A percentile compares a stretch with the other conserved stretches of the same genome.
Evolutionary conservation across 176 grass and related monocot species (phyloP).

Genomic region (Oryza officinalis): DNA sequence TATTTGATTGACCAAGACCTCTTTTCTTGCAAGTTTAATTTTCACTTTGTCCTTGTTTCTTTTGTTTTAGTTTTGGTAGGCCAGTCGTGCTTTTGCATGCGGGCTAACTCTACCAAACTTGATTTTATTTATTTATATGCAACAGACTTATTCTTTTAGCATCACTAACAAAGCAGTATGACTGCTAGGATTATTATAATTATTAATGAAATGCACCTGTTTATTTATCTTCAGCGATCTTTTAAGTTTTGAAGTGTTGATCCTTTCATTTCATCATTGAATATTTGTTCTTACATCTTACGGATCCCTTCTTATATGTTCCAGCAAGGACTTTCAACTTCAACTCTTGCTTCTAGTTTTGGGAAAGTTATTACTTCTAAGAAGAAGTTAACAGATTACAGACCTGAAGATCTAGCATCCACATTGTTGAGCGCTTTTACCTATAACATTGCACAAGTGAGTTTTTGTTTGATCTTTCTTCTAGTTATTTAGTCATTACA

Average conservation of each 20-base stretch:
- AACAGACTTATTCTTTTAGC: not conserved
- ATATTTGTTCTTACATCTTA: not conserved
- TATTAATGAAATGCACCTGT: not conserved
- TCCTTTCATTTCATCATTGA: slow-evolving; percentile 7
- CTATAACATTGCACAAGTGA: slow-evolving; percentile 97
- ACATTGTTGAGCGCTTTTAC: slow-evolving; percentile 95
- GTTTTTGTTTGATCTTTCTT: slow-evolving; percentile 12
- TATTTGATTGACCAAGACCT: not conserved
- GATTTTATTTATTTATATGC: not conserved
- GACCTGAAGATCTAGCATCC: slow-evolving; percentile 80
- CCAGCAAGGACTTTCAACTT: slow-evolving; percentile 97
- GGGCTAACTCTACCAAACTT: not conserved
- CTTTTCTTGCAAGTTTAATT: too few relatives aligned
- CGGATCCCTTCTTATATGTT: slow-evolving; percentile 32
- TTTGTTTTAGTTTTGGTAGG: slow-evolving; percentile 1
- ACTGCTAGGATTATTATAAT: not conserved
- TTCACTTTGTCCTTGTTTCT: not conserved
- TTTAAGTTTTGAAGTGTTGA: not conserved
- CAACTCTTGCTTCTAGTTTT: slow-evolving; percentile 98
- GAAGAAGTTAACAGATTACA: slow-evolving; percentile 80
- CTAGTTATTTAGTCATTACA: slow-evolving; percentile 13
- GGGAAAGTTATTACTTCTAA: slow-evolving; percentile 95
- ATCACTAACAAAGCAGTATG: not conserved
- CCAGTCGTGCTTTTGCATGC: not conserved
- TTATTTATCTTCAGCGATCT: slow-evolving; percentile 3